Conservation (phyloP, 1,284 basidiomycete genomes). For the Tilletia caries region DNA sequence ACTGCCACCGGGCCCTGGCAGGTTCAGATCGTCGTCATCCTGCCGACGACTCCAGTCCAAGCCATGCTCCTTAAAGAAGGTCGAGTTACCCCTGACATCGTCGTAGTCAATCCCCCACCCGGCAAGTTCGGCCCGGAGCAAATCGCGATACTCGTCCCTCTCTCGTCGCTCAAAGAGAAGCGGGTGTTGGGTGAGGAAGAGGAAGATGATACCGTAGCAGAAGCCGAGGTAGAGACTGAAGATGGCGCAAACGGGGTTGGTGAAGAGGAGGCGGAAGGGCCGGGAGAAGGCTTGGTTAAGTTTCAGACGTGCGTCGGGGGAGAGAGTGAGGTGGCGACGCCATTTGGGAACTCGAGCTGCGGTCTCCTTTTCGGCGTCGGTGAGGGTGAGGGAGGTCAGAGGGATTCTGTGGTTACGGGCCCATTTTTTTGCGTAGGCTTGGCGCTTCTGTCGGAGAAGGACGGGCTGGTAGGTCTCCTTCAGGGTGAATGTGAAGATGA, state of each 20-base stretch:
- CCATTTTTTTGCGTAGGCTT: constrained; percentile 1
- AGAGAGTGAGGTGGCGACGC: background rate
- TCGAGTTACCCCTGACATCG: background rate
- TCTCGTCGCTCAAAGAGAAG: constrained; percentile 53
- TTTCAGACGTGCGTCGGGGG: constrained; percentile 22
- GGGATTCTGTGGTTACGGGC: background rate
- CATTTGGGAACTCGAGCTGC: background rate
- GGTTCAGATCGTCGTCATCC: background rate
- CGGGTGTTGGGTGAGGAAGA: constrained; percentile 56
- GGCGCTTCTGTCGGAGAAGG: constrained; percentile 30
- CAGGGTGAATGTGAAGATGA: constrained; percentile 24
- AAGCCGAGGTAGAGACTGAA: constrained; percentile 58
- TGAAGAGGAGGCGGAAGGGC: constrained; percentile 53
- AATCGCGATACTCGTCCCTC: background rate
- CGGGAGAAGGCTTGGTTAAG: constrained; percentile 49
- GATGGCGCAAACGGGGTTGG: constrained; percentile 49
- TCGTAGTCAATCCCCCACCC: background rate
- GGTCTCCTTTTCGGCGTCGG: background rate
- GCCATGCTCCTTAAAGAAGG: background rate
- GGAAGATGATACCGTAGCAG: constrained; percentile 56
- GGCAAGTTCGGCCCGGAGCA: background rate
- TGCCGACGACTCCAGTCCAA: background rate
- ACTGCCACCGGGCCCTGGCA: constrained; percentile 12
- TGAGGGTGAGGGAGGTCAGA: background rate
- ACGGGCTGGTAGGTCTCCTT: constrained; percentile 43